Evolutionary conservation across 1,284 basidiomycete species (phyloP), one percentile per base, ranked within the genome.

Genomic region (Amylostereum chailletii): DNA sequence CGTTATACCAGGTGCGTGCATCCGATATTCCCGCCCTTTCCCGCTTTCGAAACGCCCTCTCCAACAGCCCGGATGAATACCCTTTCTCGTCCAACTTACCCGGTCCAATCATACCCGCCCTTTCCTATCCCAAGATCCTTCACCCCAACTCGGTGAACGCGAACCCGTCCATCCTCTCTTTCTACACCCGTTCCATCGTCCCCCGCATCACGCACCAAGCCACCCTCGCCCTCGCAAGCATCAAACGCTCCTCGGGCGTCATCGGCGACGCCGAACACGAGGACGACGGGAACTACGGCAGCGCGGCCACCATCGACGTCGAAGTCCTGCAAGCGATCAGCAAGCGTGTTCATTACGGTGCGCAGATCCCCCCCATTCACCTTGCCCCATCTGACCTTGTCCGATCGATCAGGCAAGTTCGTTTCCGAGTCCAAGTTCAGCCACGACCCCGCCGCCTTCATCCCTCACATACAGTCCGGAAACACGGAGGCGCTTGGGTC

Each of bases 281-380:
- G 58, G 91, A 95, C 65, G 93, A 95, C 60, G 93, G 93, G n/a
- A 98, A 99, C 67, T 97, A 99, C 65, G 96, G 96, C 30, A 92
- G 87, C 59, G 85, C 94, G 0, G 93, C 94, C 0, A 94, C 91
- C 34, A 79, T 96, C 52, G 96, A 99, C 62, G 82, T 98, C 39
- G 94, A 98, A 65, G 85, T 94, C 2, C 76, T 99, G 6, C 92
- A 96, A 61, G 87, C 94, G 26, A 84, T 99, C 58, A 92, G 87
- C 66, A 87, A 97, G 67, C 82, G 96, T 36, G 94, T 99, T 47
- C 96, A 99, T 67, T 99, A 96, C 62, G 96, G 94, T 93, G 58
- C 52, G 80, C 68, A 6, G n/a, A 10, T 43, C 49, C 46, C 26
- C 32, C 42, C 46, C 9, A 27, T 29, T 6, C 11, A 29, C 27